phyloP scores from a whole-genome alignment of 2,329 filamentous ascomycete genomes.

The Calonectria honghensis region DNA sequence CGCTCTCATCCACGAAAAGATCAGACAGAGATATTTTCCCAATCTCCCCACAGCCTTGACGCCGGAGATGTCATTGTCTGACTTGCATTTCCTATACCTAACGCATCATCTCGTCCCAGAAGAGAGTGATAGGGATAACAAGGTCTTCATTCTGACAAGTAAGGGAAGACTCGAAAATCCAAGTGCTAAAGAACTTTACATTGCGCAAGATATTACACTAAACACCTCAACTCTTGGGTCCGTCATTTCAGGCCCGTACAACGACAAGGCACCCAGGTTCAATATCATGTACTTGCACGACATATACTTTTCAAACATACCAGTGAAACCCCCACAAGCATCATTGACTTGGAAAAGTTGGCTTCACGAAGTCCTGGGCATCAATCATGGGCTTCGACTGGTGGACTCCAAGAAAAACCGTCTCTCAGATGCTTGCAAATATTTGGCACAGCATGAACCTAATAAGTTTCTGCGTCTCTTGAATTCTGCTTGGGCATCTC shows the following conservation, averaged over 20 bases:
- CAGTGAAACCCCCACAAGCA: conserved; percentile 30
- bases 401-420: conserved; percentile 1
- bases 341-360: conserved; percentile 43
- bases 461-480: conserved; percentile 37
- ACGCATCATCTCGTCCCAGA: not conserved
- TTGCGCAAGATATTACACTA: conserved; percentile 40
- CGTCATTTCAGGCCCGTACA: not conserved
- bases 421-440: conserved; percentile 32
- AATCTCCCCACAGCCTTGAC: not conserved
- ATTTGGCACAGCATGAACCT: conserved; percentile 36
- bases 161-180: not conserved
- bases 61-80: conserved; percentile 30
- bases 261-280: conserved; percentile 2
- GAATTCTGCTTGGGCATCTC: not conserved
- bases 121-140: not conserved
- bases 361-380: conserved; percentile 32
- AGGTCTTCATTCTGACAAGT: not conserved
- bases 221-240: conserved; percentile 35
- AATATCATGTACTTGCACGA: conserved; percentile 34
- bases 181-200: conserved; percentile 36
- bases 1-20: conserved; percentile 32
- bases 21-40: not conserved
- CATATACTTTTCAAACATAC: conserved; percentile 32
- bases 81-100: conserved; percentile 47
- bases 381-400: conserved; percentile 37